These are phyloP conservation scores for Cymodocea nodosa DNA, from an alignment of 116 monocot genomes.

Conservation along the genomic window DNA sequence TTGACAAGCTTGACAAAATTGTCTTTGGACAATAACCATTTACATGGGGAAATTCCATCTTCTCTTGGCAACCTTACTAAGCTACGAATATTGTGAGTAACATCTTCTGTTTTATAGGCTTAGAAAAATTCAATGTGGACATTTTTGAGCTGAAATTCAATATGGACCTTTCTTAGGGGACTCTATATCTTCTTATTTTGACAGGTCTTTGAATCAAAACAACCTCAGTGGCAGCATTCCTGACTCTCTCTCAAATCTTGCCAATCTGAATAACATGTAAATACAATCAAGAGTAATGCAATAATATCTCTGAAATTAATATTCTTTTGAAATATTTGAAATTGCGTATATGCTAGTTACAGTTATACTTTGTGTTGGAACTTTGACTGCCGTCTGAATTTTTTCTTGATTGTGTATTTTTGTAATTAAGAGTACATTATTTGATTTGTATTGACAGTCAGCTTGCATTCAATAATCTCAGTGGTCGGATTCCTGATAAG, in stretches of 20 bases:
- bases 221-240: slow-evolving; percentile 79
- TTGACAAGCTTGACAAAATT: slow-evolving; percentile 69
- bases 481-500: slow-evolving; percentile 60
- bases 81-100: slow-evolving; percentile 77
- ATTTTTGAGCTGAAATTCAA: background rate
- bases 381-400: background rate
- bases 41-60: slow-evolving; percentile 72
- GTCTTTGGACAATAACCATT: slow-evolving; percentile 63
- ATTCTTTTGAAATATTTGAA: no score
- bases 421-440: background rate
- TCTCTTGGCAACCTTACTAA: slow-evolving; percentile 84
- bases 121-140: background rate
- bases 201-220: slow-evolving; percentile 85
- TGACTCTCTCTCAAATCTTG: slow-evolving; percentile 50
- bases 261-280: slow-evolving; percentile 76
- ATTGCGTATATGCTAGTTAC: background rate
- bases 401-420: background rate
- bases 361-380: background rate
- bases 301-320: no score
- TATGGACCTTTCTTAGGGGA: background rate
- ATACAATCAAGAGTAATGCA: slow-evolving; percentile 6
- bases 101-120: background rate
- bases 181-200: slow-evolving; percentile 2
- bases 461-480: slow-evolving; percentile 67
- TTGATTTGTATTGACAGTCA: slow-evolving; percentile 24